Base-by-base conservation (phyloP, 75 land plant genomes). In the Cupressus sempervirens region DNA sequence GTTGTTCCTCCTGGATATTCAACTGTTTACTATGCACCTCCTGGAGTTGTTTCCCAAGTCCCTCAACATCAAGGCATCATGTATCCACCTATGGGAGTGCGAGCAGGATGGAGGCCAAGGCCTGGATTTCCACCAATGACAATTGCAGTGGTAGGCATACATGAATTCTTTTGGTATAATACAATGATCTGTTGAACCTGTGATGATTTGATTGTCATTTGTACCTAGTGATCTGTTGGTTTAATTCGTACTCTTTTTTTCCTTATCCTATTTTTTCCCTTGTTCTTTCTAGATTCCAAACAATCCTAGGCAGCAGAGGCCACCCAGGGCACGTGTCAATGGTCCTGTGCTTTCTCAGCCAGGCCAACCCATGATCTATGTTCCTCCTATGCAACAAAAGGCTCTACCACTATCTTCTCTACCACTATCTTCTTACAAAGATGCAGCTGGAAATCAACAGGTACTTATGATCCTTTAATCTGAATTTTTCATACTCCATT, bases 41-140 rank as follows among this genome's bases (percentile, higher is more conserved):
- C 92, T 56, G 90, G 89, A 41, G 86, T 89, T 84, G 79, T 90
- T 36, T 41, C 92, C 72, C 88, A 82, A 26, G 34, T 90, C 20
- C 90, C 95, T 53, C 89, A 88, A 86, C 84, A 89, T 18, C 92
- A 90, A 81, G 93, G 92, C 2, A 76, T 95, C 75, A 87, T 92
- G 93, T 95, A 92, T 84, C 96, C 87, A 35, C 90, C 88, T 45
- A 50, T 89, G 18, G 91, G 91, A 40, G 16, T 91, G 76, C 88
- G 93, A 83, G 87, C 93, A 38, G 91, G 90, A 75, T 93, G 93
- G 95, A 92, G 95, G 87, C 84, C 91, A 50, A 85, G 91, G 70
- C 93, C 96, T 58, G 76, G 83, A 52, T 89, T 91, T 81, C 93
- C 87, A 77, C 84, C 90, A 13, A 75, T 89, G 82, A 86, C 91